Evolutionary conservation across 2,329 filamentous ascomycete species (phyloP).

Genomic region (Calonectria ilicicola): DNA sequence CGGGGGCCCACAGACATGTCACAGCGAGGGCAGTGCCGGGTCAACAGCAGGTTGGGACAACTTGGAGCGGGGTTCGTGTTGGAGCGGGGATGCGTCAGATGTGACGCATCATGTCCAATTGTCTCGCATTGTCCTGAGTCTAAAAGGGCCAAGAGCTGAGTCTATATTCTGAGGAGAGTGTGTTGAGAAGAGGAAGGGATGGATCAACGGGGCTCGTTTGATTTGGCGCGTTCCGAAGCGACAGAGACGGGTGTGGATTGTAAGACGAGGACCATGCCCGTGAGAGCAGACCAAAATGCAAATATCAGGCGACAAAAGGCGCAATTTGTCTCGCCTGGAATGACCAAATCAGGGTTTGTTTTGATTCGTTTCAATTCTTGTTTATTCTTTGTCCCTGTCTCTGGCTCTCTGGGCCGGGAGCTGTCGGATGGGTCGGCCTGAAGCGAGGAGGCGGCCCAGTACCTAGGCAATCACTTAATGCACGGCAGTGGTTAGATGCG

Average conservation of each 20-base stretch:
- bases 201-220: not conserved
- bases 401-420: too few relatives aligned
- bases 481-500: not conserved
- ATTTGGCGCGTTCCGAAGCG: not conserved
- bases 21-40: not conserved
- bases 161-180: not conserved
- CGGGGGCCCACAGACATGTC: not conserved
- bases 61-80: not conserved
- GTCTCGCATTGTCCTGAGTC: not conserved
- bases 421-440: not conserved
- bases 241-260: not conserved
- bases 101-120: constrained; percentile 11
- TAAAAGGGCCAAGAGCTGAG: constrained; percentile 1
- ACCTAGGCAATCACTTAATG: constrained; percentile 4
- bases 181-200: not conserved
- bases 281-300: not conserved
- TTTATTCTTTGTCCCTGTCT: not conserved
- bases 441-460: not conserved
- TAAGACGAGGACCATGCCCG: not conserved
- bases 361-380: not conserved
- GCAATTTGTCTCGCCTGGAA: not conserved
- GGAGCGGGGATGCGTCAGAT: constrained; percentile 11
- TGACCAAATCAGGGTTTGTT: not conserved
- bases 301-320: not conserved
- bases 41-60: not conserved